Conservation (phyloP, 1,284 basidiomycete genomes). For the Paramarasmius palmivorus region DNA sequence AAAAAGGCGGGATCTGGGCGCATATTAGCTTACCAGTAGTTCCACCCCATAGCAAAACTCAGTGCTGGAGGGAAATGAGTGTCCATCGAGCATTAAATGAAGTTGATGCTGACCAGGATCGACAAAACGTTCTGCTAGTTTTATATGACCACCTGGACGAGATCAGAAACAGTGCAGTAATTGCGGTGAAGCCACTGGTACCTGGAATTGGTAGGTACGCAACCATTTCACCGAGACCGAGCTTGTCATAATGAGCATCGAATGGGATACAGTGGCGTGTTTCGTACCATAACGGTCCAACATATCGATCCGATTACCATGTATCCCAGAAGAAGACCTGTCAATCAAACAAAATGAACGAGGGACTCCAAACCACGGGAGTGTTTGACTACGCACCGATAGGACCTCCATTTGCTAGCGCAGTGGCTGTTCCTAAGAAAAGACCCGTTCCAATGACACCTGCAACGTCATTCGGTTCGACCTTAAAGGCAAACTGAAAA, state of each 20-base stretch:
- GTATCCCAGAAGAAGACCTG: conserved; percentile 69
- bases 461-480: neutral
- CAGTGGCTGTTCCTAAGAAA: conserved; percentile 52
- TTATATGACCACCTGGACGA: conserved; percentile 79
- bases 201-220: conserved; percentile 69
- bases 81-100: conserved; percentile 20
- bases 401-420: conserved; percentile 59
- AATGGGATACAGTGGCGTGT: conserved; percentile 26
- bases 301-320: conserved; percentile 54
- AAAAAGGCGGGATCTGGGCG: no score
- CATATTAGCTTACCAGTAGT: conserved; percentile 46
- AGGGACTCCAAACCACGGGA: neutral
- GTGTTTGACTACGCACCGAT: conserved; percentile 31
- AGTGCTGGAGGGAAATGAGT: conserved; percentile 80
- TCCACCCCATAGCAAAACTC: conserved; percentile 83
- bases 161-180: conserved; percentile 72
- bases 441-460: conserved; percentile 75
- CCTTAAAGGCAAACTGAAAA: neutral
- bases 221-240: conserved; percentile 62
- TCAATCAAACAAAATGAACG: conserved; percentile 1
- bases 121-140: conserved; percentile 47
- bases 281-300: conserved; percentile 32
- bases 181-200: conserved; percentile 58
- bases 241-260: conserved; percentile 31
- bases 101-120: conserved; percentile 9